phyloP scores from a whole-genome alignment of 371 early-diverging fungal species.

The Mucor irregularis region DNA sequence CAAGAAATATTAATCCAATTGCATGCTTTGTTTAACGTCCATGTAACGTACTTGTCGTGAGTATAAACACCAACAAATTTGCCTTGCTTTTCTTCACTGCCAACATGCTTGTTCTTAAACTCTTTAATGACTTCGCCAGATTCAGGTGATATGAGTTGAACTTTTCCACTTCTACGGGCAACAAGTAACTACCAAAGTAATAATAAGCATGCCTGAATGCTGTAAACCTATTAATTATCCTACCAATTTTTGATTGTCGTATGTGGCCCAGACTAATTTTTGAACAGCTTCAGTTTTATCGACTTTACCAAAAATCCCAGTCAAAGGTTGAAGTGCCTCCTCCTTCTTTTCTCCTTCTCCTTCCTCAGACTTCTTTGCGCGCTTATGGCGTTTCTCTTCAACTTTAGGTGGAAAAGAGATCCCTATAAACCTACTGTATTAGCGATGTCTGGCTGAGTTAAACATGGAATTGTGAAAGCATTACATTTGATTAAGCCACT shows the following conservation, averaged over 20 bases:
- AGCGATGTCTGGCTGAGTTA: too few species aligned
- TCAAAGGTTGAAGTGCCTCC: slow-evolving; percentile 35
- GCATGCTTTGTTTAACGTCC: background rate
- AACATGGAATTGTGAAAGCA: too few species aligned
- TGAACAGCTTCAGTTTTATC: slow-evolving; percentile 55
- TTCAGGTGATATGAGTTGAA: slow-evolving; percentile 57
- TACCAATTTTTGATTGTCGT: slow-evolving; percentile 37
- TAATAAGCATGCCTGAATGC: background rate
- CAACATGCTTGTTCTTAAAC: slow-evolving; percentile 43
- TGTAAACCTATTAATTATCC: slow-evolving; percentile 2
- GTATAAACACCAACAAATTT: slow-evolving; percentile 67
- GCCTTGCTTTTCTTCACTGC: slow-evolving; percentile 34
- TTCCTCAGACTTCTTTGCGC: slow-evolving; percentile 22
- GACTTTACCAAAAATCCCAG: slow-evolving; percentile 53
- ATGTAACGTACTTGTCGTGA: slow-evolving; percentile 42
- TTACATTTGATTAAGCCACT: slow-evolving; percentile 74
- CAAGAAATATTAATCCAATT: background rate
- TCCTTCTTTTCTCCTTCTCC: slow-evolving; percentile 23
- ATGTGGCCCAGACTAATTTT: slow-evolving; percentile 50
- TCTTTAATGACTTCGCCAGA: slow-evolving; percentile 49
- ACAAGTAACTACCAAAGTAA: slow-evolving; percentile 46
- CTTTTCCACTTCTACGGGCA: slow-evolving; percentile 64
- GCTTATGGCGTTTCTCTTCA: slow-evolving; percentile 24
- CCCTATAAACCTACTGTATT: too few species aligned
- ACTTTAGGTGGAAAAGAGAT: slow-evolving; percentile 34